A percentile compares a stretch with the other conserved stretches of the same genome.
Conservation (phyloP, 768 basidiomycete genomes). For the Xanthoconium purpureum region DNA sequence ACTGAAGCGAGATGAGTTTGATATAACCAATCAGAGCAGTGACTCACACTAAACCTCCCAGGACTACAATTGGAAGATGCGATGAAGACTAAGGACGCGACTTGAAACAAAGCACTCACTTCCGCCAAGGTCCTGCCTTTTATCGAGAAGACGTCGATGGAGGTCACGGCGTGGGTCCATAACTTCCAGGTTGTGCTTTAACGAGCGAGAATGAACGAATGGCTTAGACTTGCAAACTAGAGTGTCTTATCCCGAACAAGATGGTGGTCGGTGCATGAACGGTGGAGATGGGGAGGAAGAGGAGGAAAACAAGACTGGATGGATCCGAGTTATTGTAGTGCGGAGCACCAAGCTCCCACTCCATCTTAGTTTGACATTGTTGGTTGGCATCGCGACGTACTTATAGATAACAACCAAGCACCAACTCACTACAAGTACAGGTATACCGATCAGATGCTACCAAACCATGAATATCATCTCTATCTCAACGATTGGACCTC, state of each 20-base stretch:
- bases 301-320: neutral
- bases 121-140: conserved; percentile 28
- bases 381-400: conserved; percentile 34
- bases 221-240: conserved; percentile 18
- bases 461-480: neutral
- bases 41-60: conserved; percentile 26
- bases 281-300: neutral
- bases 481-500: conserved; percentile 32
- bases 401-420: neutral
- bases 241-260: neutral
- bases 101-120: conserved; percentile 21
- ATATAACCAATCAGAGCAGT: neutral
- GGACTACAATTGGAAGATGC: conserved; percentile 6
- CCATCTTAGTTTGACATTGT: neutral
- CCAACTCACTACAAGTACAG: neutral
- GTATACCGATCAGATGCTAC: neutral
- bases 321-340: neutral
- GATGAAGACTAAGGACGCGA: neutral
- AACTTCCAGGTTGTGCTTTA: conserved; percentile 2
- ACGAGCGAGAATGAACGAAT: conserved; percentile 23
- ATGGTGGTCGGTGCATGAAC: conserved; percentile 9
- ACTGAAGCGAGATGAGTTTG: conserved; percentile 9
- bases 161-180: conserved; percentile 22
- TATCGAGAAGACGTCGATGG: conserved; percentile 17
- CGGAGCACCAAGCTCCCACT: conserved; percentile 7